Evolutionary conservation across 2,329 filamentous ascomycete genomes (phyloP).

Genomic region (Phyllosticta citriasiana): DNA sequence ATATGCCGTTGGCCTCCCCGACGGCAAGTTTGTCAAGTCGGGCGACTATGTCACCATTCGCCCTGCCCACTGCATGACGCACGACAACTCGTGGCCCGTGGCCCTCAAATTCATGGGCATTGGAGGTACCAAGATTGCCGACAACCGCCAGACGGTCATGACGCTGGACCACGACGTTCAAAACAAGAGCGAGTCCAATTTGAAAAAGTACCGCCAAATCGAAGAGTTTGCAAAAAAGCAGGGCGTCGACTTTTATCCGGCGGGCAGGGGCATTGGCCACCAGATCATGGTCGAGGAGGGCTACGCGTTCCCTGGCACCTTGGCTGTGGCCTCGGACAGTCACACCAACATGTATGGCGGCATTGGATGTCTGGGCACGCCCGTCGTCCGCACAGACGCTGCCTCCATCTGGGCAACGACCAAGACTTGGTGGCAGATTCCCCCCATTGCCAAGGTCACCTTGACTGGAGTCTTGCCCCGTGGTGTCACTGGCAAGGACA

Average conservation of each 20-base stretch:
- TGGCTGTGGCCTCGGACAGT: conserved; percentile 68
- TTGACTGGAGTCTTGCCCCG: conserved; percentile 64
- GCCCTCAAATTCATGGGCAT: conserved; percentile 74
- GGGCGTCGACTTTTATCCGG: conserved; percentile 66
- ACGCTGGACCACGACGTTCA: conserved; percentile 84
- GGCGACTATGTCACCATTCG: conserved; percentile 77
- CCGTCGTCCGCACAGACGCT: conserved; percentile 80
- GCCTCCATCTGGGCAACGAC: conserved; percentile 78
- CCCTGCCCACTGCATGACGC: conserved; percentile 71
- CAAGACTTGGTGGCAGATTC: conserved; percentile 80
- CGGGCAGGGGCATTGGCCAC: conserved; percentile 76
- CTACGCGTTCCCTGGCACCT: conserved; percentile 74
- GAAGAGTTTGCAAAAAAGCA: conserved; percentile 72
- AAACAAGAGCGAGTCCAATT: conserved; percentile 66
- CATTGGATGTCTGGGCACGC: conserved; percentile 64
- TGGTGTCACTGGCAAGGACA: conserved; percentile 86
- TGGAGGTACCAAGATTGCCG: conserved; percentile 62
- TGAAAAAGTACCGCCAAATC: conserved; percentile 75
- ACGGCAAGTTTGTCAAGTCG: conserved; percentile 62
- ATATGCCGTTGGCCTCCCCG: conserved; percentile 64
- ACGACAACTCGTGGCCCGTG: conserved; percentile 74
- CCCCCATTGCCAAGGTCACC: conserved; percentile 70
- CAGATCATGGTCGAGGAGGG: conserved; percentile 86
- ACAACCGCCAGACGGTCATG: conserved; percentile 67
- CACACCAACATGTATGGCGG: conserved; percentile 82